Evolutionary conservation across 805 yeast genomes (phyloP).

Genomic region (Pichia sporocuriosa): DNA sequence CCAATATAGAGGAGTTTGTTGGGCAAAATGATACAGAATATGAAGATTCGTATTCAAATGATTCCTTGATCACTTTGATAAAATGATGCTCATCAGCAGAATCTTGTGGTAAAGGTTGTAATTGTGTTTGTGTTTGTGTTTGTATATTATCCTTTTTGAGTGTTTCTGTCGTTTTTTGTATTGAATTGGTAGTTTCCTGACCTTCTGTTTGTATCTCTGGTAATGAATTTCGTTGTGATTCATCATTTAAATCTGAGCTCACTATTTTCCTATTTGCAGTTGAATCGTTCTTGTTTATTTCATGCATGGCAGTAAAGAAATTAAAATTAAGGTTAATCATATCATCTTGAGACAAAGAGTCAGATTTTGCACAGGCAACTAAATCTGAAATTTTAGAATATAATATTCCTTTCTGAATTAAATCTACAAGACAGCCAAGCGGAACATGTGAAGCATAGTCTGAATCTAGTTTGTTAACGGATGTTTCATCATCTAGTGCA

Average conservation of each 20-base stretch:
- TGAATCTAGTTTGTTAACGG: constrained; percentile 50
- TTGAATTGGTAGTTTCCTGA: background rate
- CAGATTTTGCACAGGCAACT: constrained; percentile 15
- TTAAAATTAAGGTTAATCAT: constrained; percentile 34
- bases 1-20: constrained; percentile 34
- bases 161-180: background rate
- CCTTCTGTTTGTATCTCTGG: background rate
- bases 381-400: constrained; percentile 65
- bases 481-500: constrained; percentile 72
- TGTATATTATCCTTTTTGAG: background rate
- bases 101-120: background rate
- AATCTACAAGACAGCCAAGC: constrained; percentile 73
- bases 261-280: background rate
- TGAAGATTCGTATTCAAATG: constrained; percentile 36
- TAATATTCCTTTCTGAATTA: constrained; percentile 81
- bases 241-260: background rate
- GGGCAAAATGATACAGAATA: constrained; percentile 56
- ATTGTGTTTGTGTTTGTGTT: background rate
- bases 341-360: constrained; percentile 18
- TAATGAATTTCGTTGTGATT: background rate
- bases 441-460: constrained; percentile 48
- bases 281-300: constrained; percentile 6
- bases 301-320: constrained; percentile 45
- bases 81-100: constrained; percentile 15
- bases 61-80: constrained; percentile 36